A percentile compares a stretch with the other conserved stretches of the same genome.
These are phyloP conservation scores for Exserohilum turcica DNA, from an alignment of 2,329 filamentous ascomycete genomes.

Conservation along the genomic window DNA sequence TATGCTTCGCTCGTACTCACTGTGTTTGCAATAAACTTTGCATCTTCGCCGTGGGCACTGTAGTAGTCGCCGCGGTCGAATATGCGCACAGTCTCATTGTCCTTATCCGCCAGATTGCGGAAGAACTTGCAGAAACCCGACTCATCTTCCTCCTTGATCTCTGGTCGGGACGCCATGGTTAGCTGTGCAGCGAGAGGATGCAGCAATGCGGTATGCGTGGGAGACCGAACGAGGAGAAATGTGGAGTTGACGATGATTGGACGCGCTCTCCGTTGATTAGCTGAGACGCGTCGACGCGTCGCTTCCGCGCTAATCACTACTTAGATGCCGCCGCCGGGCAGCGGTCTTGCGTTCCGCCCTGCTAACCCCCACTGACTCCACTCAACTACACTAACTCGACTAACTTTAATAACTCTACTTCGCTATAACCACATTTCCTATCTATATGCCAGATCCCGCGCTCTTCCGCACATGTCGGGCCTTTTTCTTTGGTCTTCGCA, in stretches of 20 bases:
- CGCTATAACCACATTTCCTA: no score
- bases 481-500: no score
- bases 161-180: constrained; percentile 60
- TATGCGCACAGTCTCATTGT: constrained; percentile 79
- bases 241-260: constrained; percentile 5
- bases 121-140: constrained; percentile 96
- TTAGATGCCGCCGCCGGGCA: no score
- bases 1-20: constrained; percentile 51
- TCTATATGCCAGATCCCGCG: no score
- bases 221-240: neutral
- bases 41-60: constrained; percentile 88
- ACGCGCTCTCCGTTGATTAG: constrained; percentile 7
- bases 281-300: constrained; percentile 13
- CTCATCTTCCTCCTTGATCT: constrained; percentile 85
- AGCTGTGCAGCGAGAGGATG: neutral
- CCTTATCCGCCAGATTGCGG: constrained; percentile 75
- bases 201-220: neutral
- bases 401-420: no score
- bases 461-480: no score
- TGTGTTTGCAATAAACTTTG: constrained; percentile 78
- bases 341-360: no score
- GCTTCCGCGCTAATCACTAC: constrained; percentile 2
- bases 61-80: constrained; percentile 97
- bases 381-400: no score
- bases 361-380: no score